Percentiles rank a stretch among this genome's conserved stretches.
Conservation (phyloP, 2,329 filamentous ascomycete species). For the Penicillium sclerotiorum region DNA sequence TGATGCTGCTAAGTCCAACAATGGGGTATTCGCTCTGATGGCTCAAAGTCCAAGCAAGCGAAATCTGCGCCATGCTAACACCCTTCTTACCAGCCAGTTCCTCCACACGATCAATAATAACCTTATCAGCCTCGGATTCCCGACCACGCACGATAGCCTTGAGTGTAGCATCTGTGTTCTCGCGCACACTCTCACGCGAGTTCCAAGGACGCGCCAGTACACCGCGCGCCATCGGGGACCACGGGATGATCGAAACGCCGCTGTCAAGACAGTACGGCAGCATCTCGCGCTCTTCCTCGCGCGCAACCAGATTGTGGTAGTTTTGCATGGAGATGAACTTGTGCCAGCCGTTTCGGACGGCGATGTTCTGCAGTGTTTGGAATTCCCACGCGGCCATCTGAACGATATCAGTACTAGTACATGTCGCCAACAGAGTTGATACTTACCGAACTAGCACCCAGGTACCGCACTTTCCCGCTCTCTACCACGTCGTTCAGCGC, state of each 20-base stretch:
- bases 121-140: constrained; percentile 41
- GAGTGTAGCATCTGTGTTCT: background rate
- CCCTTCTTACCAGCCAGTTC: constrained; percentile 61
- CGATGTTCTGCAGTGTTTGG: constrained; percentile 53
- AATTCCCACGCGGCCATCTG: constrained; percentile 58
- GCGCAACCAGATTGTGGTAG: constrained; percentile 51
- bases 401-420: background rate
- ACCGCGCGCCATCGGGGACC: constrained; percentile 48
- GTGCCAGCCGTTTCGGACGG: constrained; percentile 52
- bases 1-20: constrained; percentile 16
- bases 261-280: constrained; percentile 44
- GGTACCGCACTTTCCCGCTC: constrained; percentile 37
- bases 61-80: constrained; percentile 65
- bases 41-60: constrained; percentile 59
- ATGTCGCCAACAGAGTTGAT: background rate
- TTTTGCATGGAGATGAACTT: constrained; percentile 56
- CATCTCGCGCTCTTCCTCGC: constrained; percentile 55
- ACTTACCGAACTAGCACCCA: constrained; percentile 41
- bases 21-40: constrained; percentile 13
- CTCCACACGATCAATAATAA: constrained; percentile 59
- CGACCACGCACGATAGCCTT: background rate
- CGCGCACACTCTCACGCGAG: background rate
- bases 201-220: constrained; percentile 48
- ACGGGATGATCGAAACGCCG: constrained; percentile 43
- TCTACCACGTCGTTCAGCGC: constrained; percentile 51